These are phyloP conservation scores for Globisporangium canariense DNA, from an alignment of 352 stramenopile species.

Conservation along the genomic window DNA sequence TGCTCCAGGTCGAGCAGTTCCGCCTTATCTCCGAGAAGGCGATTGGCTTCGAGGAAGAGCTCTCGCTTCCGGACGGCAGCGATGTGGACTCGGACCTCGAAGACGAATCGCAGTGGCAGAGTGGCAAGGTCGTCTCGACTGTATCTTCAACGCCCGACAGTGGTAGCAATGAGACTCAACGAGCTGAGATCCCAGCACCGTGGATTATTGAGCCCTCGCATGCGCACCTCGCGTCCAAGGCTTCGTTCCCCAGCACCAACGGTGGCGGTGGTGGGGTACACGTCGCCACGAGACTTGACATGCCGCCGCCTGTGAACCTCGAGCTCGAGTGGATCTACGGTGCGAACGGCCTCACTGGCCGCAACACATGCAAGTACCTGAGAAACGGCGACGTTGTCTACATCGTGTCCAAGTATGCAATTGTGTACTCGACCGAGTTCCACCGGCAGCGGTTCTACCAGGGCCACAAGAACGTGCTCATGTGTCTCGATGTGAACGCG, in stretches of 20 bases:
- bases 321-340: conserved; percentile 79
- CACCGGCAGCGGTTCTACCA: conserved; percentile 77
- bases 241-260: conserved; percentile 3
- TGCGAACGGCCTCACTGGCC: conserved; percentile 35
- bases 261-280: background rate
- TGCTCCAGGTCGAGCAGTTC: conserved; percentile 82
- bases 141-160: background rate
- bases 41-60: conserved; percentile 54
- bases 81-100: conserved; percentile 79
- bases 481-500: conserved; percentile 58
- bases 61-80: conserved; percentile 61
- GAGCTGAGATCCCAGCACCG: conserved; percentile 25
- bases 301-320: conserved; percentile 59
- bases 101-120: conserved; percentile 27
- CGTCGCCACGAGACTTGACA: conserved; percentile 15
- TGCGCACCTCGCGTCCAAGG: background rate
- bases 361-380: conserved; percentile 52
- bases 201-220: conserved; percentile 53
- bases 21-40: conserved; percentile 67
- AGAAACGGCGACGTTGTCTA: conserved; percentile 63
- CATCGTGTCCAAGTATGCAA: conserved; percentile 67
- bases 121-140: background rate
- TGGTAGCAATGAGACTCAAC: background rate
- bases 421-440: conserved; percentile 57
- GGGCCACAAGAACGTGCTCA: conserved; percentile 54